These are phyloP conservation scores for Ustilago cynodontis DNA, from an alignment of 1,284 basidiomycete species.

Conservation along the genomic window DNA sequence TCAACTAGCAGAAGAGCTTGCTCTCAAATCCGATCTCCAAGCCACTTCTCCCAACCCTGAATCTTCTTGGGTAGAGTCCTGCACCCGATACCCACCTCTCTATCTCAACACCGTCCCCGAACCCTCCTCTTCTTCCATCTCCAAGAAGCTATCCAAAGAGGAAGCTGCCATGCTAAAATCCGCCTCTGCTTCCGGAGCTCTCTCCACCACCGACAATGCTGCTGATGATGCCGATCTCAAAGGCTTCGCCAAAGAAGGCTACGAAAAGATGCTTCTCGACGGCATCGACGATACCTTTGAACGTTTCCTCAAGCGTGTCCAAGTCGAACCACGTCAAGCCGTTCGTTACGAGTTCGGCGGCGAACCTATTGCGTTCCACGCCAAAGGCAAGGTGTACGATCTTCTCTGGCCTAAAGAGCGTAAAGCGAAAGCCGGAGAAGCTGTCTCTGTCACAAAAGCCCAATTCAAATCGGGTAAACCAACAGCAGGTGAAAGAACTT, in stretches of 20 bases:
- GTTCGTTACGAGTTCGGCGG: constrained; percentile 67
- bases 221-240: constrained; percentile 46
- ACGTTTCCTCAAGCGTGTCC: constrained; percentile 62
- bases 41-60: constrained; percentile 18
- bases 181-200: constrained; percentile 31
- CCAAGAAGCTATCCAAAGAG: constrained; percentile 43
- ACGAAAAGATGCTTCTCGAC: constrained; percentile 62
- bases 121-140: constrained; percentile 48
- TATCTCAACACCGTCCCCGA: constrained; percentile 68
- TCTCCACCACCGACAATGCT: constrained; percentile 6
- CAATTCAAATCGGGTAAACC: constrained; percentile 17
- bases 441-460: constrained; percentile 31
- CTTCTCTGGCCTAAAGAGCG: constrained; percentile 56
- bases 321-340: constrained; percentile 60
- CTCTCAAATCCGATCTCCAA: constrained; percentile 64
- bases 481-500: neutral
- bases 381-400: constrained; percentile 52
- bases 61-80: constrained; percentile 51
- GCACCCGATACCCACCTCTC: constrained; percentile 51
- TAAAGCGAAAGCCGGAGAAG: constrained; percentile 10
- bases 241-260: constrained; percentile 58
- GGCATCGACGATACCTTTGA: constrained; percentile 67
- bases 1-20: constrained; percentile 64
- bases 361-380: constrained; percentile 60
- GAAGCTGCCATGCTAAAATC: constrained; percentile 44